These are phyloP conservation scores for Pythium phragmitis DNA, from an alignment of 352 stramenopile species.

Conservation along the genomic window DNA sequence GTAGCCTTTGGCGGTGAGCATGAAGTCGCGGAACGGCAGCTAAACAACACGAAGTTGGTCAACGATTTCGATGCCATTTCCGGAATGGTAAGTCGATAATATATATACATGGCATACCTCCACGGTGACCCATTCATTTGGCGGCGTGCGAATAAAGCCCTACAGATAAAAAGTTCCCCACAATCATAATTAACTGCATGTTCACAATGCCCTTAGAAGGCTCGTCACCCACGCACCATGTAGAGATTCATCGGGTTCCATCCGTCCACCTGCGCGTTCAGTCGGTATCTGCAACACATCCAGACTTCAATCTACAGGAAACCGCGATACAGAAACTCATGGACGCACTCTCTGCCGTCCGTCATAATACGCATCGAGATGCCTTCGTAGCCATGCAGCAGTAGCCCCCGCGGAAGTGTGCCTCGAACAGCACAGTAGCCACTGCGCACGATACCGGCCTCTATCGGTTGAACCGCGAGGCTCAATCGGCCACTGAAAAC, in stretches of 20 bases:
- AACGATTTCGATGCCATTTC: background rate
- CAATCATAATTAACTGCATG: background rate
- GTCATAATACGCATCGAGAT: constrained; percentile 87
- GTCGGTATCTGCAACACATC: constrained; percentile 45
- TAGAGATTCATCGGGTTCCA: constrained; percentile 89
- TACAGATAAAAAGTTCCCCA: constrained; percentile 14
- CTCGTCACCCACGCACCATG: constrained; percentile 49
- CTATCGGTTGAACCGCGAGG: constrained; percentile 72
- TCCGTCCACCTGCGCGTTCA: constrained; percentile 85
- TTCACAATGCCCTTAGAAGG: background rate
- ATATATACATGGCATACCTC: constrained; percentile 36
- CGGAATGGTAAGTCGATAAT: background rate
- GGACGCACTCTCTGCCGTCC: constrained; percentile 68
- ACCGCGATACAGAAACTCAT: background rate
- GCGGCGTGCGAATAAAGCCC: constrained; percentile 78
- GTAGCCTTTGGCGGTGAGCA: constrained; percentile 82
- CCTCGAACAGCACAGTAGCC: constrained; percentile 83
- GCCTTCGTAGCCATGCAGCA: constrained; percentile 82
- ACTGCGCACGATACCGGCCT: constrained; percentile 75
- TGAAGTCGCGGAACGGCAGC: constrained; percentile 76
- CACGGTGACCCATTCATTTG: constrained; percentile 83
- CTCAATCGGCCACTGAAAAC: constrained; percentile 74
- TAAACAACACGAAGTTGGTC: constrained; percentile 17
- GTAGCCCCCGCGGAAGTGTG: constrained; percentile 44
- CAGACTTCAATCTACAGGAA: background rate